Conservation (phyloP, 495 filamentous ascomycete genomes). For the Penicillium taxi region DNA sequence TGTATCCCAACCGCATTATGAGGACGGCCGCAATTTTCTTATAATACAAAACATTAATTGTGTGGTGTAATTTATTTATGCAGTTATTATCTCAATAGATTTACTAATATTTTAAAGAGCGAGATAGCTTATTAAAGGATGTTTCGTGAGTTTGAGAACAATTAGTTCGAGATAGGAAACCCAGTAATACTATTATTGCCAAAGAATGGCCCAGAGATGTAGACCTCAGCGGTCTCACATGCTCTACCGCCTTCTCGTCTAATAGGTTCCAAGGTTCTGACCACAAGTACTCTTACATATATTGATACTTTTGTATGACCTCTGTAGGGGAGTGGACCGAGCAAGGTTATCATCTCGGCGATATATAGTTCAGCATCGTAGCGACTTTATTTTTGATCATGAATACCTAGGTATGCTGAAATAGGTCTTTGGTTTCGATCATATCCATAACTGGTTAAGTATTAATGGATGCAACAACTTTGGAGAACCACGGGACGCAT, state of each 20-base stretch:
- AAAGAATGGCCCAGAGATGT: slow-evolving; percentile 35
- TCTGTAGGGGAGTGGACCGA: slow-evolving; percentile 39
- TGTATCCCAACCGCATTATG: too few relatives aligned
- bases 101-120: too few relatives aligned
- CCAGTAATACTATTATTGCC: slow-evolving; percentile 25
- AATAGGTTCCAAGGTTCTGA: slow-evolving; percentile 25
- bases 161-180: slow-evolving; percentile 16
- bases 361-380: slow-evolving; percentile 36
- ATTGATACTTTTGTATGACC: slow-evolving; percentile 37
- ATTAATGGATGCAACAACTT: slow-evolving; percentile 20
- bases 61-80: too few relatives aligned
- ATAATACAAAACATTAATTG: too few relatives aligned
- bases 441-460: slow-evolving; percentile 40
- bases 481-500: slow-evolving; percentile 26
- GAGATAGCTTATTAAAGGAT: too few relatives aligned
- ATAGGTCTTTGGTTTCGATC: slow-evolving; percentile 41
- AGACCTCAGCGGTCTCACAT: slow-evolving; percentile 29
- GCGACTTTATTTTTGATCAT: slow-evolving; percentile 21
- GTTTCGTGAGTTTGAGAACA: slow-evolving; percentile 24
- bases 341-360: slow-evolving; percentile 39
- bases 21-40: too few relatives aligned
- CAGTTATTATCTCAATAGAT: too few relatives aligned
- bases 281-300: slow-evolving; percentile 29
- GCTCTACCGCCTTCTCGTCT: slow-evolving; percentile 27
- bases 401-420: slow-evolving; percentile 30